Evolutionary conservation across 139 green algal genomes (phyloP), one percentile per base, ranked within the genome.

Genomic region (Penium margaritaceum): DNA sequence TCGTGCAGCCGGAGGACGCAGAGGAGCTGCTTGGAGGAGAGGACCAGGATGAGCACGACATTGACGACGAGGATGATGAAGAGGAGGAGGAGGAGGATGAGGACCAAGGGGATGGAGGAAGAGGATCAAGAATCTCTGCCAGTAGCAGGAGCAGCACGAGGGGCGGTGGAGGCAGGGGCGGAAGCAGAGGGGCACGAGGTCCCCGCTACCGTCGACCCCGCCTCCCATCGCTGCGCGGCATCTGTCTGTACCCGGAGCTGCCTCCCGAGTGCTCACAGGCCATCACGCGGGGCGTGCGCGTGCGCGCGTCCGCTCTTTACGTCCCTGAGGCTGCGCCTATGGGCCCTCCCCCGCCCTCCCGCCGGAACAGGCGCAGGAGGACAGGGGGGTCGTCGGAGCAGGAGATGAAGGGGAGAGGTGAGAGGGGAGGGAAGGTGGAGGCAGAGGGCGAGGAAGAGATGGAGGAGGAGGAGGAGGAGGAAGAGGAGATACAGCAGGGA

Each of bases 281-380:
- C 3, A 57, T 91, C 29, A 91, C 87, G 15, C 70, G 70, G 2
- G 82, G 85, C 9, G 85, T 91, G 55, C 70, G 82, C 7, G 82
- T 90, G 29, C 30, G 66, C 19, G 24, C 41, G 27, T 66, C 58
- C 14, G 58, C 58, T 38, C 32, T 66, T 30, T 66, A 39, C 9
- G 58, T 66, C 27, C 58, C 58, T 6, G 58, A 66, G 30, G 51
- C 30, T 9, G 51, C 51, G 51, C 51, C 51, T 2, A n/a, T 60
- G 0, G 51, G 29, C 24, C 51, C 30, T n/a, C 51, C 51, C 12
- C 51, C 24, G 1, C 51, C 51, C 41, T 51, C 41, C 9, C 41
- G 12, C 9, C 12, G 41, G 41, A 51, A 21, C 41, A 51, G 41
- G 41, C 7, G 9, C 41, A 51, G 41, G 12, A 51, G 7, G 9